Percentiles rank a stretch among this genome's conserved stretches.
Evolutionary conservation across 2,329 filamentous ascomycete genomes (phyloP).

Genomic region (Hypoxylon sp.): DNA sequence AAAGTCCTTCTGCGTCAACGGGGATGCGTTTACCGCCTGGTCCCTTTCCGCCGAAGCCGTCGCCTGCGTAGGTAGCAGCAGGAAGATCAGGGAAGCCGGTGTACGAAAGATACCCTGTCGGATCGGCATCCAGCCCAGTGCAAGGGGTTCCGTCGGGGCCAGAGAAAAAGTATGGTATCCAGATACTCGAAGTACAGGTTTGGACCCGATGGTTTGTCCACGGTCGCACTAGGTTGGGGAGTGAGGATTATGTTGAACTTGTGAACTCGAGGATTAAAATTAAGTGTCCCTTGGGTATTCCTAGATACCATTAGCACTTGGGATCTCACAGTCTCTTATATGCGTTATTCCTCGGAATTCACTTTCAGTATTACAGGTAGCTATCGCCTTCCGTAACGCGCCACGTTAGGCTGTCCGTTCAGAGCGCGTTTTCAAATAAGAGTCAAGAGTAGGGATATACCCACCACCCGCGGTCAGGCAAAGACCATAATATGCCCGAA

Average conservation of each 20-base stretch:
- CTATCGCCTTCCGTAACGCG: background rate
- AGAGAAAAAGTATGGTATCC: slow-evolving; percentile 74
- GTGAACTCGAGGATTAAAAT: slow-evolving; percentile 77
- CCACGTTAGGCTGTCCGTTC: background rate
- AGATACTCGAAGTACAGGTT: slow-evolving; percentile 75
- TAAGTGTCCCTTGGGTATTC: slow-evolving; percentile 80
- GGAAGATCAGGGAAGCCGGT: slow-evolving; percentile 74
- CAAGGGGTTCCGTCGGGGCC: slow-evolving; percentile 73
- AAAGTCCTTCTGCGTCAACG: slow-evolving; percentile 77
- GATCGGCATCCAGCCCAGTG: slow-evolving; percentile 75
- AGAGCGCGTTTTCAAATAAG: background rate
- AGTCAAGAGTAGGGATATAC: slow-evolving; percentile 15
- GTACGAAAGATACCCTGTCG: slow-evolving; percentile 66
- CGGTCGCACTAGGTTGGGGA: slow-evolving; percentile 65
- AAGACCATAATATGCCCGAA: slow-evolving; percentile 71
- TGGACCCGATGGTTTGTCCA: slow-evolving; percentile 66
- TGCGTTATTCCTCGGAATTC: slow-evolving; percentile 1
- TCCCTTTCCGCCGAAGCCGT: slow-evolving; percentile 76
- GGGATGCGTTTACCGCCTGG: slow-evolving; percentile 71
- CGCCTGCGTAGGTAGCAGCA: slow-evolving; percentile 73
- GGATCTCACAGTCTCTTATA: background rate
- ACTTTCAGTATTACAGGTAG: background rate
- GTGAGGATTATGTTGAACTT: slow-evolving; percentile 74
- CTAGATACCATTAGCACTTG: slow-evolving; percentile 30
- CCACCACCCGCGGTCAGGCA: slow-evolving; percentile 78